Evolutionary conservation across 2,329 filamentous ascomycete species (phyloP).

Genomic region (Didymella keratinophila): DNA sequence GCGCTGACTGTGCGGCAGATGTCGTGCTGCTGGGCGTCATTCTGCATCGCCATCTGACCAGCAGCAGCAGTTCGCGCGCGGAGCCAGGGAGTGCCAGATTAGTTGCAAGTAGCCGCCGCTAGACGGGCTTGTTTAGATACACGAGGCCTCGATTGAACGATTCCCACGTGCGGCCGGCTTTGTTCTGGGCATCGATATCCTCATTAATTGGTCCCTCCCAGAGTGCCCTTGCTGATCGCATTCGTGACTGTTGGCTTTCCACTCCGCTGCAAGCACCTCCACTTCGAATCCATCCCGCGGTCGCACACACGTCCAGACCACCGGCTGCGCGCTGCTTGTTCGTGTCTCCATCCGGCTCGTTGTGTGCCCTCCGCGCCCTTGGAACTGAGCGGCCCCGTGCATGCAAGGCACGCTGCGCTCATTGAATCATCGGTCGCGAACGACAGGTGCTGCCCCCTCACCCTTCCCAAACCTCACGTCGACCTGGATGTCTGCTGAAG

Average conservation of each 20-base stretch:
- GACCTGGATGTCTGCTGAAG: conserved; percentile 20
- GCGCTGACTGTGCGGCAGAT: conserved; percentile 14
- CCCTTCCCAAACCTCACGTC: conserved; percentile 27
- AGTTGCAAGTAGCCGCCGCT: conserved; percentile 50
- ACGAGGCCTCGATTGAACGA: conserved; percentile 51
- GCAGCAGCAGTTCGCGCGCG: conserved; percentile 31
- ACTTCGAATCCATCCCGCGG: conserved; percentile 34
- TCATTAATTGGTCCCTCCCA: conserved; percentile 42
- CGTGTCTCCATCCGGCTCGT: conserved; percentile 30
- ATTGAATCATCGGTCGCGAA: conserved; percentile 37
- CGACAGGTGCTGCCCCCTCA: conserved; percentile 31
- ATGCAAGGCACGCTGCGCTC: conserved; percentile 49
- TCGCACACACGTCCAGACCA: conserved; percentile 44
- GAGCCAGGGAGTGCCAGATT: conserved; percentile 39
- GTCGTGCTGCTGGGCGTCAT: conserved; percentile 24
- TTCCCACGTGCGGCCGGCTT: conserved; percentile 48
- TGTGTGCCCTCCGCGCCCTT: conserved; percentile 36
- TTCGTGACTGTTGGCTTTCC: conserved; percentile 29
- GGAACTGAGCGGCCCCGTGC: conserved; percentile 33
- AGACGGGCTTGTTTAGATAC: conserved; percentile 45
- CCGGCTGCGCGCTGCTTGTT: conserved; percentile 34
- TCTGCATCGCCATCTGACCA: conserved; percentile 26
- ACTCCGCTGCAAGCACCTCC: conserved; percentile 30
- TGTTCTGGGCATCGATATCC: conserved; percentile 34
- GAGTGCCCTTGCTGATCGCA: conserved; percentile 21